Evolutionary conservation across 2,329 filamentous ascomycete genomes (phyloP), one percentile per base, ranked within the genome.

Genomic region (Alternaria brassicae): DNA sequence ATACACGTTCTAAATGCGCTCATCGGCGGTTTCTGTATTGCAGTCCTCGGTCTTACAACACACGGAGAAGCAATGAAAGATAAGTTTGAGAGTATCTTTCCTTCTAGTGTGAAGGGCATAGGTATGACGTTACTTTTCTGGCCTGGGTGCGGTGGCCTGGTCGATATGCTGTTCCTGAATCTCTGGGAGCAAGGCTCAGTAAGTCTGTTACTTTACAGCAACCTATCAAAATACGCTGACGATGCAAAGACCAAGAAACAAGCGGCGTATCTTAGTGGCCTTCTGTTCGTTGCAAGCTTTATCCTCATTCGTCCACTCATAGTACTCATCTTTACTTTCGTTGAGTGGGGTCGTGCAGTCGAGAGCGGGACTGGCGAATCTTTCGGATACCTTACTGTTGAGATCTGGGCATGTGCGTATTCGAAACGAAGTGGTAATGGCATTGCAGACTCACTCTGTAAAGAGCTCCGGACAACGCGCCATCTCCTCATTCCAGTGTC

Each of bases 91-190:
- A 36, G 15, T n/a, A n/a, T n/a, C 34, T 8, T 17, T 15, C 34
- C 34, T 4, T 36, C n/a, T 10, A 27, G 41, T 27, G 13, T 61
- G 8, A 51, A 42, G 8, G 45, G 39, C 2, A 56, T 28, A 0
- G 54, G 60, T 5, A 42, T 63, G 28, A 51, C 48, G 12, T 36
- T 65, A n/a, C 45, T 67, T 17, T 63, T 67, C 37, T 65, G 62
- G 65, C 56, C 62, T 41, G 62, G 60, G 7, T 57, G 50, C 6
- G 58, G 65, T 27, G 60, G 60, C 21, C 36, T 65, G 10, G 56
- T 65, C 6, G 58, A 67, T 47, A 59, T 54, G 44, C 13, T 57
- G 7, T 48, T 63, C 7, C n/a, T 30, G 19, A 44, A 53, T 27
- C 40, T 44, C 5, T 48, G 42, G 25, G 6, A 47, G 25, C 23